Base-by-base conservation (phyloP, 306 rosid genomes). In the Crotalaria pallida region DNA sequence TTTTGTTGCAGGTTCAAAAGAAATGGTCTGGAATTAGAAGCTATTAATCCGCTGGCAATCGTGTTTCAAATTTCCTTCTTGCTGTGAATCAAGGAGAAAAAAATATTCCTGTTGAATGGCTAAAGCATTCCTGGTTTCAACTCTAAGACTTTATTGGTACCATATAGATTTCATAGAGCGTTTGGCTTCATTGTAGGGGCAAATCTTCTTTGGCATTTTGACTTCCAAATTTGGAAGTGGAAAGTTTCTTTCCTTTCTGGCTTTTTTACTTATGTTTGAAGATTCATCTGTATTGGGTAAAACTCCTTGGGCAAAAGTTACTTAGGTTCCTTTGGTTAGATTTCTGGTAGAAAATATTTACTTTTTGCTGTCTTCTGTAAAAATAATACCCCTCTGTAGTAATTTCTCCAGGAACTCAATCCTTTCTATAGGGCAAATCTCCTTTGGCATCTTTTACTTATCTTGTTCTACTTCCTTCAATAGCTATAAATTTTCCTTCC, bases 281-380 rank as follows among this genome's bases (percentile, higher is more conserved):
- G 82, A 58, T 44, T 85, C 65, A 52, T 81, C 74, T 74, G 74
- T 55, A 40, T 48, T 51, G 92, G 87, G 88, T 87, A 87, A 84
- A 88, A 85, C 95, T 90, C 89, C 96, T 88, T 86, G 89, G 96
- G 89, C 89, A 89, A 75, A 78, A 78, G 71, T 80, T 36, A 74
- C 84, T 27, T 52, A 75, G 61, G 59, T 64, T 77, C 74, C 74
- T 53, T 58, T 77, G 65, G 82, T 82, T 84, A 74, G 75, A 64
- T 72, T 60, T 31, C 59, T 73, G 43, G 57, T 22, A 21, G 55
- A 58, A 65, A 66, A 16, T 77, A 47, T 31, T 38, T 31, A 27
- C 38, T 68, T 10, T 11, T 51, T 31, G 57, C 47, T 21, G 17
- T 38, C 71, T 80, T 43, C 34, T 50, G 68, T 69, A 13, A 69